phyloP scores from a whole-genome alignment of 345 rosid species.

The Excoecaria cochinchinensis region DNA sequence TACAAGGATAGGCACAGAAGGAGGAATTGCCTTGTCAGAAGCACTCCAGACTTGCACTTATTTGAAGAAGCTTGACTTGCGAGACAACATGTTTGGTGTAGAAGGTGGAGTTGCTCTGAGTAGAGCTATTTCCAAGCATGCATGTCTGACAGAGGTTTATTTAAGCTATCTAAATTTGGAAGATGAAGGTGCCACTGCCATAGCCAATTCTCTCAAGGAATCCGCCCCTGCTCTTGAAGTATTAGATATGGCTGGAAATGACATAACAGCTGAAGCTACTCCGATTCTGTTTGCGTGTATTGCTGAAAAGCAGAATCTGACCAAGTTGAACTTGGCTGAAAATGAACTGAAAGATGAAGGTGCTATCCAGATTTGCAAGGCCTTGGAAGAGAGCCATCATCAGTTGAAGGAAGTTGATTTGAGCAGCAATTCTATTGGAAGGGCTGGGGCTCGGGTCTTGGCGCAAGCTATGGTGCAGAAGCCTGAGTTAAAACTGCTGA shows the following conservation, averaged over 20 bases:
- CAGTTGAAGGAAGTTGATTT: constrained; percentile 60
- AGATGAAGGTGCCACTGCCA: constrained; percentile 67
- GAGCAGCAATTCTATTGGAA: constrained; percentile 53
- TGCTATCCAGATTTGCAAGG: constrained; percentile 56
- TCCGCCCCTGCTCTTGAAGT: constrained; percentile 65
- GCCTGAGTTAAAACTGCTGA: constrained; percentile 64
- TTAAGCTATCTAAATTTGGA: constrained; percentile 84
- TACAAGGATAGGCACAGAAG: constrained; percentile 74
- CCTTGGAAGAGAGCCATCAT: constrained; percentile 54
- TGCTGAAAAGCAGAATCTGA: constrained; percentile 50
- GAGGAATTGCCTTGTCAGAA: constrained; percentile 73
- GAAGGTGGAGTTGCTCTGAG: constrained; percentile 74
- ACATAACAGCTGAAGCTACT: constrained; percentile 69
- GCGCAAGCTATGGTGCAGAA: constrained; percentile 60
- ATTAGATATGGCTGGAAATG: constrained; percentile 91
- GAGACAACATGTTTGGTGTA: constrained; percentile 84
- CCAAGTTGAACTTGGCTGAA: constrained; percentile 78
- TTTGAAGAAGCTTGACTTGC: constrained; percentile 78
- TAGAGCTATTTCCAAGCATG: constrained; percentile 59
- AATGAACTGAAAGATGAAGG: constrained; percentile 92
- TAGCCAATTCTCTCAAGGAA: constrained; percentile 63
- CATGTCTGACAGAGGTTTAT: constrained; percentile 65
- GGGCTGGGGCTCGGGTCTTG: constrained; percentile 68
- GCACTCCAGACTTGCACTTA: constrained; percentile 64
- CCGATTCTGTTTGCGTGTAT: constrained; percentile 61